Conservation (phyloP, 106 monocot genomes). For the Iris macrosiphon region DNA sequence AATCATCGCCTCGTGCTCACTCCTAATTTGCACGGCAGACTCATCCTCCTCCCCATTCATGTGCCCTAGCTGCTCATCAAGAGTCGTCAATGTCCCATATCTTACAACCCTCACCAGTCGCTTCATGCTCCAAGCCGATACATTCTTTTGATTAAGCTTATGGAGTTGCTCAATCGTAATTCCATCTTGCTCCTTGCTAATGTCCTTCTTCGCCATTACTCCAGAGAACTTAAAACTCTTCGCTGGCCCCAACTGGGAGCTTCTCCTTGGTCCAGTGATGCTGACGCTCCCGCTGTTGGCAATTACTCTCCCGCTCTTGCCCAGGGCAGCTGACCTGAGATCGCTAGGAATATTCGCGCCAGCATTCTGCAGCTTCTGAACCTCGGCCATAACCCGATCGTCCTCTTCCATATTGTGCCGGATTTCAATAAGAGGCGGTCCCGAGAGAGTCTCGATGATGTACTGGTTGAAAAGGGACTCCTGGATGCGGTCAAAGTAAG, state of each 20-base stretch:
- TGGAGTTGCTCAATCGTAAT: slow-evolving; percentile 64
- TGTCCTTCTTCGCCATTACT: slow-evolving; percentile 12
- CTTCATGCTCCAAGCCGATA: slow-evolving; percentile 95
- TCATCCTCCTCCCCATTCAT: slow-evolving; percentile 43
- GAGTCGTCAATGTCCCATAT: slow-evolving; percentile 50
- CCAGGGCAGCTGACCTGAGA: slow-evolving; percentile 29
- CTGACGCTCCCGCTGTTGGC: not conserved
- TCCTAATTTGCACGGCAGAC: slow-evolving; percentile 41
- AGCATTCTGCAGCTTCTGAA: slow-evolving; percentile 66
- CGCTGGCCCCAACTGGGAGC: slow-evolving; percentile 10
- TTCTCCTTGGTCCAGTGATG: slow-evolving; percentile 6
- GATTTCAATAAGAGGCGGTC: slow-evolving; percentile 55
- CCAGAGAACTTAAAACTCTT: slow-evolving; percentile 34
- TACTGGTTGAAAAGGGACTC: slow-evolving; percentile 90
- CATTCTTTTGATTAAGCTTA: slow-evolving; percentile 70
- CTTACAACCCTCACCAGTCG: slow-evolving; percentile 67
- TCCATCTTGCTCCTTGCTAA: slow-evolving; percentile 22
- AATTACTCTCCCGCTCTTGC: slow-evolving; percentile 10
- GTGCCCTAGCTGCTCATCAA: slow-evolving; percentile 43
- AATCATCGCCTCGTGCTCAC: slow-evolving; percentile 73
- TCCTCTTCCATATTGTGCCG: slow-evolving; percentile 44
- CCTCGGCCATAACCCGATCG: slow-evolving; percentile 43
- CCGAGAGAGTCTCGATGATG: slow-evolving; percentile 77
- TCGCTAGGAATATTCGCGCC: slow-evolving; percentile 56
- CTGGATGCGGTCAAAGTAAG: slow-evolving; percentile 88